phyloP scores from a whole-genome alignment of 2,329 filamentous ascomycete species.

The Coniochaeta ligniaria region DNA sequence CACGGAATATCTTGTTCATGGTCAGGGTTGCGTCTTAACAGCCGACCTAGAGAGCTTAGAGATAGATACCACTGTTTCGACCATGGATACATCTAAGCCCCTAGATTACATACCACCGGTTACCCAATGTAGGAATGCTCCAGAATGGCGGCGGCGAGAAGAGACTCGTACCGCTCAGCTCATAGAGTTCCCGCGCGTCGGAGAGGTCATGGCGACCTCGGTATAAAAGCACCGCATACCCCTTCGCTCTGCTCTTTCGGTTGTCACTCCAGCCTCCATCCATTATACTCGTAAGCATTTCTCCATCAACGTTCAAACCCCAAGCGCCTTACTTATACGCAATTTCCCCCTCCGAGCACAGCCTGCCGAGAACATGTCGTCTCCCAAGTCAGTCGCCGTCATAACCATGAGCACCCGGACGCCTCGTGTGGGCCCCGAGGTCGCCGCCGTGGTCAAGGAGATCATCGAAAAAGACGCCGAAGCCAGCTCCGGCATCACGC shows the following conservation, averaged over 20 bases:
- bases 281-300: neutral
- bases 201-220: neutral
- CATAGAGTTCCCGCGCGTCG: neutral
- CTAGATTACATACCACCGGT: no score
- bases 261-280: neutral
- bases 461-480: constrained; percentile 5
- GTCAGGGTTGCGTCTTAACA: no score
- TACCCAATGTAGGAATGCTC: no score
- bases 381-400: constrained; percentile 21
- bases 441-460: constrained; percentile 24
- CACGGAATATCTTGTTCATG: no score
- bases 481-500: neutral
- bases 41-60: no score
- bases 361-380: neutral
- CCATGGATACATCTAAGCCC: no score
- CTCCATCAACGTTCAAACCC: neutral
- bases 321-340: neutral
- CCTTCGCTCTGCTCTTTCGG: neutral
- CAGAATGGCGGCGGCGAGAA: neutral
- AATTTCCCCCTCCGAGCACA: neutral
- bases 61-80: no score
- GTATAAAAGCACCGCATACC: neutral
- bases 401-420: constrained; percentile 27
- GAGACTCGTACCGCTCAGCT: neutral
- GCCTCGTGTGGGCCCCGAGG: constrained; percentile 23